Percentiles rank a stretch among this genome's conserved stretches.
These are phyloP conservation scores for Strobilomyces echinocephalus DNA, from an alignment of 768 basidiomycete genomes.

Conservation along the genomic window DNA sequence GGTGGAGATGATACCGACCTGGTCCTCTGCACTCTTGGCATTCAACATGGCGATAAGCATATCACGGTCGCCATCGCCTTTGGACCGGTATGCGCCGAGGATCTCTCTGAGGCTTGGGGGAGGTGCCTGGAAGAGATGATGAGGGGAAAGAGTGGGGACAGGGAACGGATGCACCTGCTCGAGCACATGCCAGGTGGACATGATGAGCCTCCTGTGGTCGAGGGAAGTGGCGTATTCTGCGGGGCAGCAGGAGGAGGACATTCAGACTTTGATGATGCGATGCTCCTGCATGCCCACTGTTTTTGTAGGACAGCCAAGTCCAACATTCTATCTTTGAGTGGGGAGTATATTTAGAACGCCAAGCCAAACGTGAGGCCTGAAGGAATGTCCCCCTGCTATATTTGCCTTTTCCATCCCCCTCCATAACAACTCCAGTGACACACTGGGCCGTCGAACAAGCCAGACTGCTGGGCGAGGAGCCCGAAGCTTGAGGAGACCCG, in stretches of 20 bases:
- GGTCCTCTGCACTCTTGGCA: slow-evolving; percentile 90
- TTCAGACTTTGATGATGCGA: slow-evolving; percentile 17
- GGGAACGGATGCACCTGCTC: slow-evolving; percentile 37
- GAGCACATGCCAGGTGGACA: slow-evolving; percentile 42
- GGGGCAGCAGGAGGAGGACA: slow-evolving; percentile 24
- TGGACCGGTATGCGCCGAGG: slow-evolving; percentile 75
- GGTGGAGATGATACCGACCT: slow-evolving; percentile 46
- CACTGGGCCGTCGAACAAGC: not conserved
- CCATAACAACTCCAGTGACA: too few relatives aligned
- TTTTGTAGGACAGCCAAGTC: slow-evolving; percentile 44
- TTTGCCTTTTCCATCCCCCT: slow-evolving; percentile 12
- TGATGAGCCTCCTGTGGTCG: slow-evolving; percentile 33
- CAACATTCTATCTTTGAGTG: slow-evolving; percentile 44
- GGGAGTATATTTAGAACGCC: slow-evolving; percentile 40
- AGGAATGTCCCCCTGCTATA: slow-evolving; percentile 22
- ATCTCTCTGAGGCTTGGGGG: slow-evolving; percentile 84
- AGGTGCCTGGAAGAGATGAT: slow-evolving; percentile 44
- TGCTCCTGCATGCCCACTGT: slow-evolving; percentile 22
- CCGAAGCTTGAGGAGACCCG: not conserved
- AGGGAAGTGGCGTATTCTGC: slow-evolving; percentile 14
- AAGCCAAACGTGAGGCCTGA: slow-evolving; percentile 39
- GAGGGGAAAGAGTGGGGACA: not conserved
- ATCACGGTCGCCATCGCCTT: slow-evolving; percentile 89
- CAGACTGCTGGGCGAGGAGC: not conserved
- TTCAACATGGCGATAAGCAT: slow-evolving; percentile 88